Percentiles rank a stretch among this genome's conserved stretches.
phyloP scores from a whole-genome alignment of 1,139 yeast genomes.

The Blastobotrys niveus region DNA sequence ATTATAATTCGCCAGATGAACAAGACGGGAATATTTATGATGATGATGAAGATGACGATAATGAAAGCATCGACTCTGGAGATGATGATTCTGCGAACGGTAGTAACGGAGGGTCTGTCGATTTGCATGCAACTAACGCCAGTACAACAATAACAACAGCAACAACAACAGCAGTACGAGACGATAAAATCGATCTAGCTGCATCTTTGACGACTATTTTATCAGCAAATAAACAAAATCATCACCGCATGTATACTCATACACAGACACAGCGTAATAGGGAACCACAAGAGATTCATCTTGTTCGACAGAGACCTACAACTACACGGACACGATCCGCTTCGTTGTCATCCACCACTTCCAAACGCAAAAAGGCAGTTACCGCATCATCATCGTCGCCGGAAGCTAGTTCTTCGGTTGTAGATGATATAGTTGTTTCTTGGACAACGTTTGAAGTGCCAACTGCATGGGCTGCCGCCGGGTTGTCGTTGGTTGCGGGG shows the following conservation, averaged over 20 bases:
- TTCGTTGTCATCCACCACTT: no score
- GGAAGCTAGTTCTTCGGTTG: no score
- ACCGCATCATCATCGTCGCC: neutral
- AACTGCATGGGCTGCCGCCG: conserved; percentile 27
- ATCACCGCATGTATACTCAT: neutral
- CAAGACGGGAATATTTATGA: neutral
- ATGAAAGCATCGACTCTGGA: neutral
- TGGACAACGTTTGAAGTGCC: conserved; percentile 7
- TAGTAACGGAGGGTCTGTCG: no score
- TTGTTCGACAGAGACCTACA: no score
- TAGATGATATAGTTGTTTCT: neutral
- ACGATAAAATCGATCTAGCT: conserved; percentile 19
- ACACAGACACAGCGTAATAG: no score
- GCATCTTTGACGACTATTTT: conserved; percentile 22
- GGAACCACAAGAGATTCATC: no score
- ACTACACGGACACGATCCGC: no score
- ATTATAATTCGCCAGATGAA: conserved; percentile 9
- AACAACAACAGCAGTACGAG: neutral
- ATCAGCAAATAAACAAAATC: no score
- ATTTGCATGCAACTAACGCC: no score
- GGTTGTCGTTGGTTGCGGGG: conserved; percentile 30
- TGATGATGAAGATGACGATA: conserved; percentile 1
- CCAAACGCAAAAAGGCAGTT: conserved; percentile 1
- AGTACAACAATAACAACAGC: neutral
- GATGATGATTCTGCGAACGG: neutral